phyloP scores from a whole-genome alignment of 2,329 filamentous ascomycete species.

The Botrytis squamosa region DNA sequence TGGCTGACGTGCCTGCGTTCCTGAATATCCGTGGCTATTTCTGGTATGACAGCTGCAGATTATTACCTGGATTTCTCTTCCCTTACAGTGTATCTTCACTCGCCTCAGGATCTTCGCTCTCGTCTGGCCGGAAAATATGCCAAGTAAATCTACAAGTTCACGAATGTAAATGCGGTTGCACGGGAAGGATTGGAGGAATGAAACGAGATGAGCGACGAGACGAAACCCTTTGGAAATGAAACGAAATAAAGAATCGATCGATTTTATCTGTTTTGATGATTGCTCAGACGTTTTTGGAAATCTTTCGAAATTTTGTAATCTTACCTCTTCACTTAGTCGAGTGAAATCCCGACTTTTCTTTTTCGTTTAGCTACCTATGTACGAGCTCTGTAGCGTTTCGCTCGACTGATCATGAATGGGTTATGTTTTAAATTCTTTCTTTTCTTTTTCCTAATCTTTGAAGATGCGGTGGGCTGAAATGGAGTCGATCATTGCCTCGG shows the following conservation, averaged over 20 bases:
- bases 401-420: not conserved
- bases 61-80: not conserved
- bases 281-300: not conserved
- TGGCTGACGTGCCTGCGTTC: conserved; percentile 17
- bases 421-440: not conserved
- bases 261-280: not conserved
- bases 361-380: not conserved
- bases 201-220: conserved; percentile 11
- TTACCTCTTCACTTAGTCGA: not conserved
- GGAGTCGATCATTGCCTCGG: conserved; percentile 12
- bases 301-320: not conserved
- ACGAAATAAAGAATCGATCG: not conserved
- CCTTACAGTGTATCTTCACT: not conserved
- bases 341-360: not conserved
- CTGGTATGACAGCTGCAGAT: conserved; percentile 5
- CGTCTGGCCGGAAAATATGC: not conserved
- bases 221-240: conserved; percentile 8
- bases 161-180: conserved; percentile 1
- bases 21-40: conserved; percentile 21
- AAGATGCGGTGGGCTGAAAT: not conserved
- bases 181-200: conserved; percentile 16
- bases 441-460: not conserved
- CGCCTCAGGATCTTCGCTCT: not conserved
- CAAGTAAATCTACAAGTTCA: not conserved
- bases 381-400: not conserved